Base-by-base conservation (phyloP, 352 stramenopile species). In the Phytopythium ostracodes region DNA sequence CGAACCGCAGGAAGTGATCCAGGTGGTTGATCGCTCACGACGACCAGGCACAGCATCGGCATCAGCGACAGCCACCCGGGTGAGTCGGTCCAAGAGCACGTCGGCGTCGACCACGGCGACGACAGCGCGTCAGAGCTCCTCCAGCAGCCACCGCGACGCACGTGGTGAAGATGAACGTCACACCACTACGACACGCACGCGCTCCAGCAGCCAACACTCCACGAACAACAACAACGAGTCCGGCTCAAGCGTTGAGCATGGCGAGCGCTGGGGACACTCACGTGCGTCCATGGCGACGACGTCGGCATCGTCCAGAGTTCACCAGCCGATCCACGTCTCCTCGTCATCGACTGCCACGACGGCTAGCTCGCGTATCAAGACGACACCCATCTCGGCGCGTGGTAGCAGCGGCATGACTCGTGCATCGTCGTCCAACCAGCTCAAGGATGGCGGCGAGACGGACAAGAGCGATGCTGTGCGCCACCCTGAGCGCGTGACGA, bases 261-360 rank as follows among this genome's bases (percentile, higher is more conserved):
- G 63, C 12, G 76, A 79, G 20, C 82, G 81, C 40, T 88, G 78
- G 80, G 78, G 77, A 5, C 79, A 87, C 42, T 43, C 72, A 22
- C 76, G 77, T 17, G 54, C 63, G 0, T 62, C 66, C 9, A 62
- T 67, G 1, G 70, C 70, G 33, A 64, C 67, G 14, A 66, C 53
- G 1, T 66, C 66, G 27, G 50, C 68, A 50, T 76, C 72, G 35
- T 78, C 73, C 12, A 59, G 73, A 29, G 64, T 74, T 22, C 71
- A 81, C 56, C 66, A 69, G 31, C 57, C 70, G 62, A 22, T 78
- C 54, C 56, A 75, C 29, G 60, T 65, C 20, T 77, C 78, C 14
- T 77, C 73, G 22, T 88, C 73, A 33, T 79, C 65, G 6, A 64
- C 66, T 54, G 64, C 44, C 56, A n/a, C 64, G 65, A 70, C 42